Conservation (phyloP, 176 grass and related monocot species). For the Hyparrhenia diplandra region DNA sequence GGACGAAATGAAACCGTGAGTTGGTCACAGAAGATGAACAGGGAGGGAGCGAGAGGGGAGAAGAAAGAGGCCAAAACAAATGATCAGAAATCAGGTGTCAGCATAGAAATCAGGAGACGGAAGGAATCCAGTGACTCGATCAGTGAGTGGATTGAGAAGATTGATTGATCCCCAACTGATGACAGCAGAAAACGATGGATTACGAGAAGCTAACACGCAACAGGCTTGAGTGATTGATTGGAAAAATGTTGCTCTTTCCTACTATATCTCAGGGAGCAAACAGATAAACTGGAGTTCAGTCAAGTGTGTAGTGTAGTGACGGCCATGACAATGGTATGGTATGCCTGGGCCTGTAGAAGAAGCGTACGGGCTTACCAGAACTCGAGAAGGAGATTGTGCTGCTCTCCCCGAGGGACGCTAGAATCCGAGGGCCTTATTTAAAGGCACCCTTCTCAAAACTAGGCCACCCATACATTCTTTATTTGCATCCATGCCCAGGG, state of each 20-base stretch:
- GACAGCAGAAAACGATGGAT: not conserved
- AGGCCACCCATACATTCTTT: not conserved
- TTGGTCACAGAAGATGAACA: not conserved
- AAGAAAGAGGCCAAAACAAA: not conserved
- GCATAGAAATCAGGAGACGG: not conserved
- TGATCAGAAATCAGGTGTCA: not conserved
- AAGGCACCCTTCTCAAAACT: conserved; percentile 3
- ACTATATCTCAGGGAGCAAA: not conserved
- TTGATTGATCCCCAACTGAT: not conserved
- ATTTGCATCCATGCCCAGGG: conserved; percentile 27
- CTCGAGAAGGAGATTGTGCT: conserved; percentile 1
- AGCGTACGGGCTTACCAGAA: no score
- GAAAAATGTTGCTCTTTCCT: not conserved
- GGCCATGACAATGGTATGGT: no score
- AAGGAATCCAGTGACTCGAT: not conserved
- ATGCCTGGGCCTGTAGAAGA: no score
- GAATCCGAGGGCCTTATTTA: conserved; percentile 34
- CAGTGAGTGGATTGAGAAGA: not conserved
- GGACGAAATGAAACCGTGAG: not conserved
- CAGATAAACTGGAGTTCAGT: not conserved
- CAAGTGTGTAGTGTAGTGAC: no score
- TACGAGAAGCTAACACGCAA: not conserved
- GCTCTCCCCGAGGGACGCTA: conserved; percentile 12
- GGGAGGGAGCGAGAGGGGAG: not conserved
- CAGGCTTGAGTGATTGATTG: not conserved